A percentile compares a stretch with the other conserved stretches of the same genome.
These are phyloP conservation scores for Tricholoma flavovirens DNA, from an alignment of 768 basidiomycete genomes.

Conservation along the genomic window DNA sequence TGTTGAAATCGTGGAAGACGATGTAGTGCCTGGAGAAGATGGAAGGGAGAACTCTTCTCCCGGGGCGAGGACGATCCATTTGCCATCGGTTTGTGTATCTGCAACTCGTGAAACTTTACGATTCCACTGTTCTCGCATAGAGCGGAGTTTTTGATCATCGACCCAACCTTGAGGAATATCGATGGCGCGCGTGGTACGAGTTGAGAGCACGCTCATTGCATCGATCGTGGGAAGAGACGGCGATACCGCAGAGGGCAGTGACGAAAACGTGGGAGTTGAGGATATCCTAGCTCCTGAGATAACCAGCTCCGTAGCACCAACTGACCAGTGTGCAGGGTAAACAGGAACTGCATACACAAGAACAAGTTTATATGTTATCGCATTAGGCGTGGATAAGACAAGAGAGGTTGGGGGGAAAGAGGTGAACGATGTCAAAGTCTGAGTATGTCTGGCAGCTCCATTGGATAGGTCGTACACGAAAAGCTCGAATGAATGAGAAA, in stretches of 20 bases:
- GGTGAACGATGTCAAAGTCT: constrained; percentile 71
- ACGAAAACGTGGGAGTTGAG: constrained; percentile 15
- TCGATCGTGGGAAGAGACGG: constrained; percentile 7
- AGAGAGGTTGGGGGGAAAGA: constrained; percentile 76
- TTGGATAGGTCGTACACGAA: constrained; percentile 67
- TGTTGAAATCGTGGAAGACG: constrained; percentile 2
- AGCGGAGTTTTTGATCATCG: constrained; percentile 54
- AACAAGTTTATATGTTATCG: constrained; percentile 62
- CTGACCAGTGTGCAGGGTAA: constrained; percentile 77
- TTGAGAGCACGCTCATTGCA: constrained; percentile 46
- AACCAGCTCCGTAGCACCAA: constrained; percentile 70
- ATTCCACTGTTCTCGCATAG: constrained; percentile 71
- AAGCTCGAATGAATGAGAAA: constrained; percentile 62
- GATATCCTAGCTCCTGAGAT: constrained; percentile 37
- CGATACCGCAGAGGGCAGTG: constrained; percentile 10
- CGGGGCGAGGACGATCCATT: constrained; percentile 77
- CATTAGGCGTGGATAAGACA: constrained; percentile 62
- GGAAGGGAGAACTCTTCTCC: constrained; percentile 29
- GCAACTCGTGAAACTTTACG: constrained; percentile 67
- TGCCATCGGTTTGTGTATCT: constrained; percentile 79
- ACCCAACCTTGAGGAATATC: constrained; percentile 72
- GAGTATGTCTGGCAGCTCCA: constrained; percentile 45
- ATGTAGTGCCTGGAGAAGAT: constrained; percentile 13
- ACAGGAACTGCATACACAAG: constrained; percentile 73
- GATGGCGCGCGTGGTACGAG: constrained; percentile 61